Base-by-base conservation (phyloP, 2,329 filamentous ascomycete species). In the Blastomyces gilchristii region DNA sequence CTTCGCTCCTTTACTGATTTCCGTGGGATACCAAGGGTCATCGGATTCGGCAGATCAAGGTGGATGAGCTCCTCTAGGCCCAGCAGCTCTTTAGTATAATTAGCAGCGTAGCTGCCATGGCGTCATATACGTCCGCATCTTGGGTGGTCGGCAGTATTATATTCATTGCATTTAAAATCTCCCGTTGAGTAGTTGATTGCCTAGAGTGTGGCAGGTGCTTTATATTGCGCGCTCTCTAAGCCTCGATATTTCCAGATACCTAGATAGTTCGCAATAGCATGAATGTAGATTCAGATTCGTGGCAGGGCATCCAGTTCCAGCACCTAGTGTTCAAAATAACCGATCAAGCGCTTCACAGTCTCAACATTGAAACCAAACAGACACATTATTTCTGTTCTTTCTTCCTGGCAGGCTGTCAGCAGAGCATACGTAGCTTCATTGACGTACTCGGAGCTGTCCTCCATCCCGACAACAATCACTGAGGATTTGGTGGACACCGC, bases 381-480 rank as follows among this genome's bases (percentile, higher is more conserved):
- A 12, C 58, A 47, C 25, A 68, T 61, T 6, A 61, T 45, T 14
- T 58, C 61, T 0, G 58, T 57, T 2, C 12, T 22, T 8, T 60
- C 41, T 64, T 68, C 66, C 66, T 66, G 31, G 41, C 22, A 8
- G 52, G n/a, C n/a, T 11, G 14, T 37, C 11, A 34, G 18, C 22
- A 39, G 2, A 28, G 14, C 16, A 25, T 39, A 39, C 16, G 16
- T 50, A 25, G 39, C n/a, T 34, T 7, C 7, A 12, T 31, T 34
- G n/a, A 57, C 37, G 56, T 71, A 66, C 71, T 71, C 66, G 67
- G 69, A 65, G 73, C 60, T 41, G 65, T 63, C 65, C 60, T 67
- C 65, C 50, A 68, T 60, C 18, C 66, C 67, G 18, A 66, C 62
- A 9, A 60, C 60, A 11, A 72, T 62, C 28, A 71, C 66, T 0